Evolutionary conservation across 306 rosid genomes (phyloP).

Genomic region (Abrus pulchellus): DNA sequence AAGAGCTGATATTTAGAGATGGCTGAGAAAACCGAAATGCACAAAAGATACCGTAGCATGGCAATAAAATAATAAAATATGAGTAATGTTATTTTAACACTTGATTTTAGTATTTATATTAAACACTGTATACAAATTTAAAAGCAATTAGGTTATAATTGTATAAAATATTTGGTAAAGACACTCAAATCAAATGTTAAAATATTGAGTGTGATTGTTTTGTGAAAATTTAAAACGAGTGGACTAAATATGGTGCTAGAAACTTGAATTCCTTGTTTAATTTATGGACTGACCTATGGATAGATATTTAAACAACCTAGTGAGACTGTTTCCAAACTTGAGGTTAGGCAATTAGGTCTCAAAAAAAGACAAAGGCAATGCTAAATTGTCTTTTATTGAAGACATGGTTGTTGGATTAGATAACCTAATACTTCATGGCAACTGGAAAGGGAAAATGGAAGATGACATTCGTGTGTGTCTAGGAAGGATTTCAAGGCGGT

Average conservation of each 20-base stretch:
- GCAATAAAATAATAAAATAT: not conserved
- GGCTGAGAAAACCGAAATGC: not conserved
- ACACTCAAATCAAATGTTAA: too few species aligned
- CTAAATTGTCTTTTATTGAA: conserved; percentile 36
- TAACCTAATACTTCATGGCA: conserved; percentile 41
- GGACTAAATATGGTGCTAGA: not conserved
- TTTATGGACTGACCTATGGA: not conserved
- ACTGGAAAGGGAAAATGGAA: conserved; percentile 5
- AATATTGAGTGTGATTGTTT: too few species aligned
- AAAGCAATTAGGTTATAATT: too few species aligned
- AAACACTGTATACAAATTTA: too few species aligned
- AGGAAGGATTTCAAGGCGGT: not conserved
- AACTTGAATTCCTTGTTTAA: not conserved
- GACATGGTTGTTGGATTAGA: conserved; percentile 36
- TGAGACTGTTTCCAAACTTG: conserved; percentile 27
- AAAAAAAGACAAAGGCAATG: not conserved
- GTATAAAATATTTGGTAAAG: too few species aligned
- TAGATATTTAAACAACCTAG: not conserved
- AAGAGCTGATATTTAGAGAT: not conserved
- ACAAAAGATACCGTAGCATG: not conserved
- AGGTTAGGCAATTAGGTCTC: conserved; percentile 38
- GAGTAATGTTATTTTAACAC: too few species aligned
- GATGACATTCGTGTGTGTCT: not conserved
- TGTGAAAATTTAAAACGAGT: too few species aligned
- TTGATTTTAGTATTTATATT: too few species aligned